Evolutionary conservation across 208 protist genomes (phyloP).

Genomic region (Leptomonas pyrrhocoris): DNA sequence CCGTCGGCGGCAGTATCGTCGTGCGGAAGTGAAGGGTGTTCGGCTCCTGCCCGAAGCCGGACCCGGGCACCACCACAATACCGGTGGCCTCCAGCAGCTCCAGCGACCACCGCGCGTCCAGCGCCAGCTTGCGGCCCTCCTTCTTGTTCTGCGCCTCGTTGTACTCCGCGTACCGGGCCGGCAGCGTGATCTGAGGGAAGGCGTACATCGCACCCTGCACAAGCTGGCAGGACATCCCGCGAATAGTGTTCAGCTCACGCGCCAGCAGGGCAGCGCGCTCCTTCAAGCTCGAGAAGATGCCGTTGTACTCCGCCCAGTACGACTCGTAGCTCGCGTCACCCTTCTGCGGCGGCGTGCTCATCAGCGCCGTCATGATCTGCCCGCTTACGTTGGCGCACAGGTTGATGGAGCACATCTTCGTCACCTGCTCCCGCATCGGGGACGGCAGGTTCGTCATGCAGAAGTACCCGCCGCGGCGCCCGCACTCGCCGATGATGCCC

Average conservation of each 20-base stretch:
- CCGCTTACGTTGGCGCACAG: constrained; percentile 98
- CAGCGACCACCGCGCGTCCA: constrained; percentile 97
- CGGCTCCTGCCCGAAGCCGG: constrained; percentile 95
- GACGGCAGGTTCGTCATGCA: constrained; percentile 83
- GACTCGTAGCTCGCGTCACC: constrained; percentile 91
- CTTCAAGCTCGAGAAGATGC: constrained; percentile 74
- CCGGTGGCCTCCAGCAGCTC: constrained; percentile 96
- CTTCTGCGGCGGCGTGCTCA: constrained; percentile 94
- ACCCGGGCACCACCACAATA: constrained; percentile 95
- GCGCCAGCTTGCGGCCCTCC: constrained; percentile 67
- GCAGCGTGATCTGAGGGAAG: constrained; percentile 95
- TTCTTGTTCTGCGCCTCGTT: constrained; percentile 60
- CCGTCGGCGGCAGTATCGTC: constrained; percentile 98
- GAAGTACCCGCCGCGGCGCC: constrained; percentile 98
- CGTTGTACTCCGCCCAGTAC: constrained; percentile 86
- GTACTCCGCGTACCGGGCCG: constrained; percentile 72
- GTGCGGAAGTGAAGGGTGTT: constrained; percentile 99
- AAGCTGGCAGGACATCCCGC: constrained; percentile 92
- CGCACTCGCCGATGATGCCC: constrained; percentile 98
- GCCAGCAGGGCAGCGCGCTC: constrained; percentile 70
- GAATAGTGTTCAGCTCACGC: constrained; percentile 91
- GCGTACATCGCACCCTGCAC: constrained; percentile 98
- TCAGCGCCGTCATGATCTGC: constrained; percentile 94
- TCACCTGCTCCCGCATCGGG: constrained; percentile 84
- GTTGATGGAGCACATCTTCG: constrained; percentile 96